phyloP scores from a whole-genome alignment of 1,139 yeast species.

The Hanseniaspora gamundiae region DNA sequence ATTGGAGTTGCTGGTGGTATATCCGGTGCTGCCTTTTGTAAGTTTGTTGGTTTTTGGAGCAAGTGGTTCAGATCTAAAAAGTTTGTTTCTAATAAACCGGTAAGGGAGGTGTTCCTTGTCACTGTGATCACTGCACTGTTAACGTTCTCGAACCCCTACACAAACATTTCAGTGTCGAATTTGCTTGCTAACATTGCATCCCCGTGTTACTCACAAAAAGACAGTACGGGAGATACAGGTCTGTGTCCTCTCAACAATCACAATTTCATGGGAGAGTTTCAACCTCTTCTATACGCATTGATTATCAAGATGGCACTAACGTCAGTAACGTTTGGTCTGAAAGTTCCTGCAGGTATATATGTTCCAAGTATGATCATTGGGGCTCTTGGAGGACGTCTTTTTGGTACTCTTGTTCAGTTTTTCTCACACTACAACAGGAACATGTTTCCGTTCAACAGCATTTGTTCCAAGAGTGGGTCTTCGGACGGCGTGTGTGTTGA shows the following conservation, averaged over 20 bases:
- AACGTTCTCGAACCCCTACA: conserved; percentile 42
- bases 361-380: conserved; percentile 63
- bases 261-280: conserved; percentile 28
- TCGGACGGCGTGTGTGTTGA: conserved; percentile 29
- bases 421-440: conserved; percentile 22
- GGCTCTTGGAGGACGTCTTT: conserved; percentile 47
- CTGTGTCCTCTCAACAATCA: conserved; percentile 32
- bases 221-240: conserved; percentile 20
- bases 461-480: conserved; percentile 13
- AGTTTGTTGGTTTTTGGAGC: conserved; percentile 40
- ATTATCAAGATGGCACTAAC: conserved; percentile 37
- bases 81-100: conserved; percentile 32
- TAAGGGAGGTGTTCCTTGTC: conserved; percentile 37
- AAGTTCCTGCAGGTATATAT: conserved; percentile 55
- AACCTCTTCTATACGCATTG: conserved; percentile 33
- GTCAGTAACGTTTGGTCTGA: conserved; percentile 45
- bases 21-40: conserved; percentile 44
- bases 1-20: conserved; percentile 48
- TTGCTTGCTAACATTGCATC: conserved; percentile 41
- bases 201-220: conserved; percentile 29
- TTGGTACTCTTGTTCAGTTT: conserved; percentile 39
- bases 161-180: conserved; percentile 43
- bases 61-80: conserved; percentile 28
- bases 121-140: conserved; percentile 38
- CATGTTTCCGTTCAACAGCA: conserved; percentile 11